phyloP scores from a whole-genome alignment of 164 flowering plant species.

The Houttuynia cordata region DNA sequence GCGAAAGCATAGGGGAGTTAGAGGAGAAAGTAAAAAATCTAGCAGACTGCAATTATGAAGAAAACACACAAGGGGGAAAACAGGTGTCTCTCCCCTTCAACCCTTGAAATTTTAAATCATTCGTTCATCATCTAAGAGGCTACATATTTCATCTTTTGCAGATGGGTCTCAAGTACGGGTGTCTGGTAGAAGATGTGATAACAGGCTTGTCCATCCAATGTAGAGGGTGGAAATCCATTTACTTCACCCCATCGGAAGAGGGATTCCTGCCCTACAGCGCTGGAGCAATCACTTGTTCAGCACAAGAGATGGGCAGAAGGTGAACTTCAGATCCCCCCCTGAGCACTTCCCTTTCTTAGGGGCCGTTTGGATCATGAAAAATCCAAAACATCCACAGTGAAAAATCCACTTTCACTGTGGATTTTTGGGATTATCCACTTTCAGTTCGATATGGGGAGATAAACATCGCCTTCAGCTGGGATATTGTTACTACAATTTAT shows the following conservation, averaged over 20 bases:
- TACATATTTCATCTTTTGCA: neutral
- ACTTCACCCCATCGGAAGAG: slow-evolving; percentile 26
- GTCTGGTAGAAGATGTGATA: slow-evolving; percentile 53
- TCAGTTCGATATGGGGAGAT: slow-evolving; percentile 37
- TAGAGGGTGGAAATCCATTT: slow-evolving; percentile 59
- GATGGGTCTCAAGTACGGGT: slow-evolving; percentile 25
- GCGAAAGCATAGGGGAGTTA: slow-evolving; percentile 10
- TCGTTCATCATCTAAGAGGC: neutral
- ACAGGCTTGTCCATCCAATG: slow-evolving; percentile 56
- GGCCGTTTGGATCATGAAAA: too few relatives aligned
- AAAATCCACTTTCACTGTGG: too few relatives aligned
- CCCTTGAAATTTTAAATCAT: neutral
- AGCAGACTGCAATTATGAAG: slow-evolving; percentile 20
- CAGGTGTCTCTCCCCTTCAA: slow-evolving; percentile 19
- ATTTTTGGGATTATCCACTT: too few relatives aligned
- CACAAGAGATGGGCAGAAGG: slow-evolving; percentile 86
- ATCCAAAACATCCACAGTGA: too few relatives aligned
- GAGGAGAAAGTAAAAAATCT: slow-evolving; percentile 18
- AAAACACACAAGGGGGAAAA: slow-evolving; percentile 28
- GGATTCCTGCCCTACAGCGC: slow-evolving; percentile 39
- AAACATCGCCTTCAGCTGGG: slow-evolving; percentile 30
- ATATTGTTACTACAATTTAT: slow-evolving; percentile 34
- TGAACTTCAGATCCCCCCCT: slow-evolving; percentile 45
- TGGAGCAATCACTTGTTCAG: slow-evolving; percentile 41
- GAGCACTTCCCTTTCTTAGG: slow-evolving; percentile 35